phyloP scores from a whole-genome alignment of 1,139 yeast species.

The Barnettozyma hawaiiensis region DNA sequence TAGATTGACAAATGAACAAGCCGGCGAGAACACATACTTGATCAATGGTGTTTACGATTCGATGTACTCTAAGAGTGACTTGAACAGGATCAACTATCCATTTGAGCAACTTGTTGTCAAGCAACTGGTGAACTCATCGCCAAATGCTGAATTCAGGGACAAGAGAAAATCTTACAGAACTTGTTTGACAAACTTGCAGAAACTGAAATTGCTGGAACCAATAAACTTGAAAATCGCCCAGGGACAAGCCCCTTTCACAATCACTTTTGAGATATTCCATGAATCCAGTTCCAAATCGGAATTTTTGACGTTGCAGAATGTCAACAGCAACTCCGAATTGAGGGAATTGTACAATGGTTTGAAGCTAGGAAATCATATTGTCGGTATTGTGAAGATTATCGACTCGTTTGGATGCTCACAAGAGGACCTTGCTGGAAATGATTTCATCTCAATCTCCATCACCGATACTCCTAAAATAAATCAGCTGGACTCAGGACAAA shows the following conservation, averaged over 20 bases:
- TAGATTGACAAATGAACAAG: slow-evolving; percentile 33
- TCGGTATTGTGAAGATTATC: slow-evolving; percentile 49
- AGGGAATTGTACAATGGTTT: slow-evolving; percentile 39
- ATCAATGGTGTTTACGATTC: slow-evolving; percentile 65
- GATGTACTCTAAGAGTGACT: slow-evolving; percentile 47
- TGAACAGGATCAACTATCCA: slow-evolving; percentile 28
- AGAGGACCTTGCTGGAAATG: slow-evolving; percentile 35
- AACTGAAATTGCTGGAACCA: slow-evolving; percentile 36
- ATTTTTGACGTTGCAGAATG: slow-evolving; percentile 31
- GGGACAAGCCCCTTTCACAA: slow-evolving; percentile 63
- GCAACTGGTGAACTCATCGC: slow-evolving; percentile 59
- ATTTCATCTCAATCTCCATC: slow-evolving; percentile 45
- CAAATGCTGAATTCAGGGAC: slow-evolving; percentile 47
- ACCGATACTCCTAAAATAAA: slow-evolving; percentile 73
- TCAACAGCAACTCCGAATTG: slow-evolving; percentile 33
- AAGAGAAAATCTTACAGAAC: slow-evolving; percentile 45
- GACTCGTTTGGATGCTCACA: slow-evolving; percentile 71
- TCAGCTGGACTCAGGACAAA: slow-evolving; percentile 35
- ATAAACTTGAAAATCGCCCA: slow-evolving; percentile 44
- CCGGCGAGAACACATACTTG: slow-evolving; percentile 58
- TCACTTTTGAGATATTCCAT: slow-evolving; percentile 49
- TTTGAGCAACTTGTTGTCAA: slow-evolving; percentile 40
- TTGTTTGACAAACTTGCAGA: slow-evolving; percentile 50
- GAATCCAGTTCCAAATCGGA: slow-evolving; percentile 46
- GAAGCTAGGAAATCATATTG: slow-evolving; percentile 49